Evolutionary conservation across 2,329 filamentous ascomycete genomes (phyloP), one percentile per base, ranked within the genome.

Genomic region (Hypocrella siamensis): DNA sequence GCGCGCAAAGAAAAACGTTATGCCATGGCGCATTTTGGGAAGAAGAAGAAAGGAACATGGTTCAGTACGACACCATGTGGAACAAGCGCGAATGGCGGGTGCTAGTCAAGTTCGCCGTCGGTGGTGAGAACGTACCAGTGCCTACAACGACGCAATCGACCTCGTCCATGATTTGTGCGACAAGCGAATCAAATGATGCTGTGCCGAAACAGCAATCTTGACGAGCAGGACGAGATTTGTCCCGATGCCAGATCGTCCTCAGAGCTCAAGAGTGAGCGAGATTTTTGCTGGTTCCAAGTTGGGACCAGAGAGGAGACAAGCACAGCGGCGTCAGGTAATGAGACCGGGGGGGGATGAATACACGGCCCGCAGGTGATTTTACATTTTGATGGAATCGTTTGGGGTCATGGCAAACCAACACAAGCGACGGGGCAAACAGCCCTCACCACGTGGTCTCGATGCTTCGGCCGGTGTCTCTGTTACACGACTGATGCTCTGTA

Each of bases 61-160:
- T 17, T 8, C 7, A 17, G 21, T 22, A 14, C n/a, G 8, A 17
- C n/a, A 29, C 27, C 17, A 17, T 19, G 17, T n/a, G n/a, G 15
- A 17, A n/a, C 17, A 27, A 27, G 25, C 9, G 10, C 25, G 7
- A 27, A 15, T 27, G 14, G 14, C 14, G 14, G 25, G 12, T n/a
- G 5, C 19, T 12, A 10, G 17, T 21, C 17, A 12, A 19, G n/a
- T n/a, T 16, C 16, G 25, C 6, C 15, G 12, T 17, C 17, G 22
- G 1, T 21, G 22, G 17, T 12, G 14, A 15, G 17, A 12, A 48
- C 61, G 49, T 52, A 70, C 70, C 70, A 19, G 68, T 65, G 33
- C 63, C 63, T 29, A 67, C 52, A 14, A 67, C 54, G n/a, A 60
- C 59, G 26, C 61, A 57, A 34, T 67, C 61, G 11, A 63, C 37